These are phyloP conservation scores for Pleurostoma richardsiae DNA, from an alignment of 2,329 filamentous ascomycete species.

Conservation along the genomic window DNA sequence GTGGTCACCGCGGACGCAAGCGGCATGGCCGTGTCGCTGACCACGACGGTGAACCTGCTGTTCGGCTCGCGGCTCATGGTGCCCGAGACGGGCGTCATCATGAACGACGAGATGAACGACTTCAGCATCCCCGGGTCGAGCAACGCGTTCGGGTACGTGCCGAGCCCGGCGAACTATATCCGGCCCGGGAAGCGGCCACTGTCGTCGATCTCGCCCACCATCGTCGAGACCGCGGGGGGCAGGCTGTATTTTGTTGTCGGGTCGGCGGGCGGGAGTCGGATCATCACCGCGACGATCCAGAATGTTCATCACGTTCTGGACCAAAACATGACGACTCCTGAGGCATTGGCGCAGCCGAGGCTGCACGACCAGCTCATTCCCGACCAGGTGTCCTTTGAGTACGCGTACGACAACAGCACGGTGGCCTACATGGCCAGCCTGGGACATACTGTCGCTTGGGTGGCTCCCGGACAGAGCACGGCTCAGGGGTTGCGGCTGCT, in stretches of 20 bases:
- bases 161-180: slow-evolving; percentile 70
- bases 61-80: slow-evolving; percentile 75
- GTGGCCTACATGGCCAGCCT: slow-evolving; percentile 55
- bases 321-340: slow-evolving; percentile 47
- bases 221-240: slow-evolving; percentile 39
- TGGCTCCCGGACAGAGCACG: slow-evolving; percentile 57
- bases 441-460: slow-evolving; percentile 70
- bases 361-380: slow-evolving; percentile 82
- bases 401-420: slow-evolving; percentile 59
- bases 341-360: slow-evolving; percentile 62
- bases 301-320: slow-evolving; percentile 70
- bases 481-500: slow-evolving; percentile 64
- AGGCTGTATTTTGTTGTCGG: slow-evolving; percentile 66
- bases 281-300: slow-evolving; percentile 76
- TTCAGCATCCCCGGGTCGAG: slow-evolving; percentile 69
- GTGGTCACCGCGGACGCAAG: slow-evolving; percentile 62
- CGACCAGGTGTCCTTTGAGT: slow-evolving; percentile 63
- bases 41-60: slow-evolving; percentile 75
- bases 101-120: slow-evolving; percentile 62
- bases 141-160: slow-evolving; percentile 75
- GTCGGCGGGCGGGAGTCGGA: slow-evolving; percentile 75
- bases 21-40: slow-evolving; percentile 70
- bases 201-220: slow-evolving; percentile 67
- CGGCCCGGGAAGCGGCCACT: slow-evolving; percentile 72
- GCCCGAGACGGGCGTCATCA: slow-evolving; percentile 76